Evolutionary conservation across 1,284 basidiomycete species (phyloP), one percentile per base, ranked within the genome.

Genomic region (Veloporphyrellus conicus): DNA sequence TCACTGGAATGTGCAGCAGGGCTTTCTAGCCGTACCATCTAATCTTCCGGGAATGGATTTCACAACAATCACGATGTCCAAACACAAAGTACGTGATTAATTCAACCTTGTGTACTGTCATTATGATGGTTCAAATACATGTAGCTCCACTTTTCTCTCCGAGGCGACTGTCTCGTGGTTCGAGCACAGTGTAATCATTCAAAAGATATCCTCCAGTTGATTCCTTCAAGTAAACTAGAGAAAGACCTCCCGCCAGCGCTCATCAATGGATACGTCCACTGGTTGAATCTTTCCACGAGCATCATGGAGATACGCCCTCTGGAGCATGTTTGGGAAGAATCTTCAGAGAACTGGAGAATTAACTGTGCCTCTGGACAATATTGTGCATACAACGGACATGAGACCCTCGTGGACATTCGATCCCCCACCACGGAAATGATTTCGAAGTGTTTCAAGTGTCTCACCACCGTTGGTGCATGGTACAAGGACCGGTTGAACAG

Each of bases 161-260:
- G 52, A 11, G 25, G 2, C 2, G 45, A 54, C 3, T 37, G 53
- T 2, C 47, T 71, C 0, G 48, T 70, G 3, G 56, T 75, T 32
- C 63, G 59, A 27, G 62, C 62, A 1, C 55, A 50, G 46, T 27
- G 20, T 10, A 46, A 50, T 1, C 4, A 27, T 6, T 27, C 16
- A 1, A 20, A 14, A 1, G 35, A 38, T 2, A 36, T 62, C 1
- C 58, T 64, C 14, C 67, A 73, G 39, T 49, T 75, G 15, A 60
- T 77, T 33, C 71, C 69, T 12, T 62, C 55, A 16, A 25, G 38
- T 3, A 51, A 50, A 18, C 52, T 77, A 10, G n/a, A 4, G 5
- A 45, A 49, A 1, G 75, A 76, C 51, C 54, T 77, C 6, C 76
- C 76, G 0, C 23, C n/a, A 1, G 42, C 49, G 4, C 58, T 77